A percentile compares a stretch with the other conserved stretches of the same genome.
Conservation (phyloP, 257 asterid genomes). For the Nyctanthes arbortristis region DNA sequence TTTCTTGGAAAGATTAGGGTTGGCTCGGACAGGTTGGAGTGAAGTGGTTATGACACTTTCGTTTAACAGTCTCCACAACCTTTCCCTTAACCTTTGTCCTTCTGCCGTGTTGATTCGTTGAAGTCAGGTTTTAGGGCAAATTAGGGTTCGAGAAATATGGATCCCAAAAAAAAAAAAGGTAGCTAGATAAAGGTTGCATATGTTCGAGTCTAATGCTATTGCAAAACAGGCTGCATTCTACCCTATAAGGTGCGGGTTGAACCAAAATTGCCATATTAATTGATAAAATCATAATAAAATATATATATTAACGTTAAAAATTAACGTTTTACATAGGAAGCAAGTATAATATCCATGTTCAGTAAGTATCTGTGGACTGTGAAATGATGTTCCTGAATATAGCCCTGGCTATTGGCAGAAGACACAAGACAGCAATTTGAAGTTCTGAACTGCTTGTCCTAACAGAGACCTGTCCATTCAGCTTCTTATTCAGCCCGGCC, state of each 20-base stretch:
- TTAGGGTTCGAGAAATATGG: not conserved
- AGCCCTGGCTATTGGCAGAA: conserved; percentile 50
- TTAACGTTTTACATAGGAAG: not conserved
- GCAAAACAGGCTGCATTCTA: not conserved
- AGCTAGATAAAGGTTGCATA: not conserved
- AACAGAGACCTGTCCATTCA: conserved; percentile 44
- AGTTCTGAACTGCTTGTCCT: conserved; percentile 57
- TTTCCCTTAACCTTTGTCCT: no score
- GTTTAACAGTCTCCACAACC: no score
- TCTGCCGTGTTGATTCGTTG: no score
- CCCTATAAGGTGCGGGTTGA: not conserved
- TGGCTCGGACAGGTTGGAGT: no score
- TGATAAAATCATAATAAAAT: not conserved
- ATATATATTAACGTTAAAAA: not conserved
- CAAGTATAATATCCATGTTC: not conserved
- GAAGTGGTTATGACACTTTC: no score
- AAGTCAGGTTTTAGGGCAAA: not conserved
- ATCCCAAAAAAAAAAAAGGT: no score
- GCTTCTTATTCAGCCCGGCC: conserved; percentile 47
- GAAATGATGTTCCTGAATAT: conserved; percentile 31
- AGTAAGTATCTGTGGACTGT: conserved; percentile 20
- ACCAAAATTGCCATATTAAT: no score
- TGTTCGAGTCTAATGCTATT: not conserved
- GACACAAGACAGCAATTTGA: conserved; percentile 46
- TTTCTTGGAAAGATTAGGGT: no score